These are phyloP conservation scores for Carex kokanica DNA, from an alignment of 176 grass and related monocot genomes.

Conservation along the genomic window DNA sequence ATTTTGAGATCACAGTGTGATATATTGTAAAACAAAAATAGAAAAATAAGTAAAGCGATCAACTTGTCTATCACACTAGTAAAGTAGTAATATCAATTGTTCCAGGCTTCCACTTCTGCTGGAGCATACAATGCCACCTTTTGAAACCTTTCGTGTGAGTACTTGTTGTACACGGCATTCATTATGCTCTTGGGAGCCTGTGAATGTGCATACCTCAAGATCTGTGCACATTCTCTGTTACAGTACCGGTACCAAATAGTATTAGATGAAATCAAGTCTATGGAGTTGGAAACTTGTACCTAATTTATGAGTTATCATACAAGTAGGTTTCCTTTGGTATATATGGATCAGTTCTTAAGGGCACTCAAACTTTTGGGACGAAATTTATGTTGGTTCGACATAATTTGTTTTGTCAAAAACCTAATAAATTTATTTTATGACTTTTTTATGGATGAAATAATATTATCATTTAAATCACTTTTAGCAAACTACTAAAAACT, in stretches of 20 bases:
- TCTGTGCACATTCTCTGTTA: neutral
- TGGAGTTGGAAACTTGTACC: neutral
- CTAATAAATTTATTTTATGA: neutral
- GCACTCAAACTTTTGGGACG: neutral
- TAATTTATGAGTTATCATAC: neutral
- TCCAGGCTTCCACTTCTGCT: neutral
- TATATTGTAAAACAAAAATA: too few species aligned
- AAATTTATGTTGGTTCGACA: neutral
- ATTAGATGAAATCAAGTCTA: neutral
- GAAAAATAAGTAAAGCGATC: neutral
- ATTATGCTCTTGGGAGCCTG: neutral
- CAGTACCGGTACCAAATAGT: neutral
- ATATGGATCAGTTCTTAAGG: neutral
- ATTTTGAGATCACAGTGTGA: too few species aligned
- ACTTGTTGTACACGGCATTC: neutral
- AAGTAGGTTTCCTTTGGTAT: neutral
- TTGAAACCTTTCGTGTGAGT: neutral
- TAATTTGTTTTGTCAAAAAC: neutral
- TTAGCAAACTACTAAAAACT: neutral
- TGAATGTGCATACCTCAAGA: neutral
- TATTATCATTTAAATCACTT: neutral
- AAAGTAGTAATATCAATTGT: neutral
- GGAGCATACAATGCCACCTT: neutral
- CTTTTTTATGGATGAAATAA: neutral
- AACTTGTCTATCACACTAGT: neutral